Evolutionary conservation across 768 basidiomycete species (phyloP), one percentile per base, ranked within the genome.

Genomic region (Chiua virens): DNA sequence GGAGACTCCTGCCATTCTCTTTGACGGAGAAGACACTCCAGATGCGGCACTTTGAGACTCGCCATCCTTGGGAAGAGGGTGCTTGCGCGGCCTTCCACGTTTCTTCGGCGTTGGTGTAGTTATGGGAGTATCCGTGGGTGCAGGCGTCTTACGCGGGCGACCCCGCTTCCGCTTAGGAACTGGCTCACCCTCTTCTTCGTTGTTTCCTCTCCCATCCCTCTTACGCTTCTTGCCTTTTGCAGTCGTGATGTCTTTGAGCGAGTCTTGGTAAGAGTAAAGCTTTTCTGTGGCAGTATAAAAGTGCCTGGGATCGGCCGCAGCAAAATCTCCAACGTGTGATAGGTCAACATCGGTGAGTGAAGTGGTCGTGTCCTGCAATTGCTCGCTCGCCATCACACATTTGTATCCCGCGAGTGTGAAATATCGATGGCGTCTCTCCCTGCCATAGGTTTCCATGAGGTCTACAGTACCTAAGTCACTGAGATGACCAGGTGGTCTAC

Each of bases 371-470:
- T 79, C 76, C 59, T 86, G 81, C 22, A 93, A 75, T 8, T 80
- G 79, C 67, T 93, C 89, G 40, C 75, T 73, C 3, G 74, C 70
- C 42, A 92, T 78, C 28, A 91, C 73, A 27, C 73, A 66, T 27
- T 74, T 78, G 68, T 89, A 96, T 27, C 84, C 81, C 2, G 79
- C 76, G 39, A 87, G 66, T 0, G 90, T 89, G 72, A 83, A 94
- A 63, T 92, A 92, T 55, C 92, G 79, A 65, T 92, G 83, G 21
- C 92, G 86, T 25, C 92, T 85, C 71, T 98, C 91, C 32, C 92
- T 83, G 5, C 91, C 91, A 55, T 79, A 76, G 1, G 83, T 90
- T 70, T 97, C 95, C 78, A 87, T 86, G 25, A 90, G 67, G 34
- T 83, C 80, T 20, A 79, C 78, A 44, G 91, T 79, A 23, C 82